A percentile compares a stretch with the other conserved stretches of the same genome.
phyloP scores from a whole-genome alignment of 805 yeast species.

The Gaillardinia entomophila region DNA sequence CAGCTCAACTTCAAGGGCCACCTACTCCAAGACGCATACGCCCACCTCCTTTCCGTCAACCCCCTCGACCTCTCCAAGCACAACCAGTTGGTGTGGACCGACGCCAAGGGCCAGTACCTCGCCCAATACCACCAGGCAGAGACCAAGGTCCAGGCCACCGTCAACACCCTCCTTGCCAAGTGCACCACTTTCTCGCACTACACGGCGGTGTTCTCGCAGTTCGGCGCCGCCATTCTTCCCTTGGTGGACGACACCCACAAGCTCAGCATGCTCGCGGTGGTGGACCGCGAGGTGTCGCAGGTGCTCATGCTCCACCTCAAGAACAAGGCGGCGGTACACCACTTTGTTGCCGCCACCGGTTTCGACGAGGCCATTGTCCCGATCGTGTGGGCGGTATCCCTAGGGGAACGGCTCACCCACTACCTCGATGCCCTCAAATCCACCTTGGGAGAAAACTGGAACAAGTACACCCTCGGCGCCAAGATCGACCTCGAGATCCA shows the following conservation, averaged over 20 bases:
- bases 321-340: neutral
- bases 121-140: constrained; percentile 15
- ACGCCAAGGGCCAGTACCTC: constrained; percentile 21
- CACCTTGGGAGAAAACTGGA: constrained; percentile 33
- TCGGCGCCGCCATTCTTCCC: constrained; percentile 10
- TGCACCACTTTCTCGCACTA: constrained; percentile 25
- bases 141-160: constrained; percentile 11
- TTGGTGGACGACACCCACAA: constrained; percentile 33
- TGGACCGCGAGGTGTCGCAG: constrained; percentile 18
- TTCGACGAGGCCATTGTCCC: constrained; percentile 1
- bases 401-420: constrained; percentile 16
- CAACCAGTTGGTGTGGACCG: constrained; percentile 23
- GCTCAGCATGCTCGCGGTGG: constrained; percentile 22
- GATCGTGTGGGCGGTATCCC: constrained; percentile 12
- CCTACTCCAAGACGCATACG: constrained; percentile 21
- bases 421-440: constrained; percentile 15
- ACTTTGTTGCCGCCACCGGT: neutral
- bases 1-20: constrained; percentile 10
- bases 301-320: constrained; percentile 8
- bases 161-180: constrained; percentile 19
- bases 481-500: constrained; percentile 48
- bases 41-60: constrained; percentile 19
- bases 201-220: constrained; percentile 13
- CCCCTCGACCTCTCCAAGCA: constrained; percentile 28
- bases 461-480: constrained; percentile 45